These are phyloP conservation scores for Pseudonitzschia multiseries DNA, from an alignment of 108 stramenopile genomes.

Conservation along the genomic window DNA sequence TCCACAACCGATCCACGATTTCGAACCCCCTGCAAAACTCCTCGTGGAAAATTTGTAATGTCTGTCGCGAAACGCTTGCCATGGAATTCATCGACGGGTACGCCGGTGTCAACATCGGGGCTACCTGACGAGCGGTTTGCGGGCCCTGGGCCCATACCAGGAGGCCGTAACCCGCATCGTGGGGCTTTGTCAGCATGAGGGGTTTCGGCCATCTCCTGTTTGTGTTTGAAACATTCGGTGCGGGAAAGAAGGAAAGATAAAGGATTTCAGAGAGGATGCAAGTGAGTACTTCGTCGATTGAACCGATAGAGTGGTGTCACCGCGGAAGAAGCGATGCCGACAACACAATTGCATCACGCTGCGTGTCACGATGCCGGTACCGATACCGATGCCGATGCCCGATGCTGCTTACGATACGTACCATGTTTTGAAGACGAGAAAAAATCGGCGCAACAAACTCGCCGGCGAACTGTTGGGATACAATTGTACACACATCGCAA, in stretches of 20 bases:
- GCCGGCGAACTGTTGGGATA: slow-evolving; percentile 91
- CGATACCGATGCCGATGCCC: no score
- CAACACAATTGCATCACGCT: no score
- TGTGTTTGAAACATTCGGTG: neutral
- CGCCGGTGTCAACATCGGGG: slow-evolving; percentile 98
- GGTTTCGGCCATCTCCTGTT: slow-evolving; percentile 77
- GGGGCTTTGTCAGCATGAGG: slow-evolving; percentile 81
- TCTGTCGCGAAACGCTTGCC: slow-evolving; percentile 84
- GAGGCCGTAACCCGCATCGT: slow-evolving; percentile 82
- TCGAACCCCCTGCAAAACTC: slow-evolving; percentile 82
- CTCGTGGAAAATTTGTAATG: slow-evolving; percentile 80
- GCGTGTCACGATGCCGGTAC: no score
- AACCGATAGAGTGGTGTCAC: neutral
- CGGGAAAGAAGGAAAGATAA: neutral
- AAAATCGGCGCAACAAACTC: slow-evolving; percentile 84
- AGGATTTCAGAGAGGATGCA: no score
- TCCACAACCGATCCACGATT: slow-evolving; percentile 76
- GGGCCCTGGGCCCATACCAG: slow-evolving; percentile 65
- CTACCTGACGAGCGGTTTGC: slow-evolving; percentile 69
- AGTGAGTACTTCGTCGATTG: no score
- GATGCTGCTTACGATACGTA: slow-evolving; percentile 4
- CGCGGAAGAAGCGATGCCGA: no score
- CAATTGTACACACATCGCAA: slow-evolving; percentile 90
- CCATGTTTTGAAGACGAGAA: slow-evolving; percentile 90
- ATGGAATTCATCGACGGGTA: slow-evolving; percentile 99